Percentiles rank a stretch among this genome's conserved stretches.
phyloP scores from a whole-genome alignment of 208 protist genomes.

The Wallacemonas collosoma region DNA sequence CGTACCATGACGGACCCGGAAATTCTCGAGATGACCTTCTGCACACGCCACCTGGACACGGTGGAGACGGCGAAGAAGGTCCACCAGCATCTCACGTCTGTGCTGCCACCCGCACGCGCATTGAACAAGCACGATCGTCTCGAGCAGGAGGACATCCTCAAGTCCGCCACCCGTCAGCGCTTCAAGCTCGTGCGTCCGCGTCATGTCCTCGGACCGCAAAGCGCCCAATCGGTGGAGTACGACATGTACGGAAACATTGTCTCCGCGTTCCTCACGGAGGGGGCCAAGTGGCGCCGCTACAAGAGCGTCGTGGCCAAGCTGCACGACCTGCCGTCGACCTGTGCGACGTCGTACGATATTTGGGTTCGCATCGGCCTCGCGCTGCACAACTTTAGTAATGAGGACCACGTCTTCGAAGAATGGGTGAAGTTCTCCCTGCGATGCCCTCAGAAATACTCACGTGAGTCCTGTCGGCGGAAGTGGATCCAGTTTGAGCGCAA shows the following conservation, averaged over 20 bases:
- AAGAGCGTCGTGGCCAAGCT: conserved; percentile 61
- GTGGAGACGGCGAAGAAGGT: conserved; percentile 28
- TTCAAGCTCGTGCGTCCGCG: conserved; percentile 59
- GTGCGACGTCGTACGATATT: conserved; percentile 73
- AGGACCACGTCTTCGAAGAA: conserved; percentile 86
- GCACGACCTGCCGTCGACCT: conserved; percentile 47
- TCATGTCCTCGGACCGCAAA: conserved; percentile 57
- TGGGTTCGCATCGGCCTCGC: conserved; percentile 86
- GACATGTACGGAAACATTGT: conserved; percentile 83
- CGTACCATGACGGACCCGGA: conserved; percentile 64
- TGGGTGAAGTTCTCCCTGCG: conserved; percentile 84
- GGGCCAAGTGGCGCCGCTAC: conserved; percentile 75
- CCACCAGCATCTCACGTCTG: conserved; percentile 22
- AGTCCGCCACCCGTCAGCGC: conserved; percentile 27
- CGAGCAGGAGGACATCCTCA: conserved; percentile 23
- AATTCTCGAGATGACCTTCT: conserved; percentile 71
- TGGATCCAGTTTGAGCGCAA: conserved; percentile 88
- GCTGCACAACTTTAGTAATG: conserved; percentile 88
- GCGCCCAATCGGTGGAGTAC: conserved; percentile 55
- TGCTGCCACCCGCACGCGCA: neutral
- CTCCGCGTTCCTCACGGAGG: conserved; percentile 69
- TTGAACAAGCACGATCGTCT: neutral
- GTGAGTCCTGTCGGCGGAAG: conserved; percentile 74
- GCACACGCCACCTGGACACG: conserved; percentile 46
- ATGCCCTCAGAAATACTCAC: conserved; percentile 80